Evolutionary conservation across 73 alveolate species (phyloP).

Genomic region (Effrenium voratum): DNA sequence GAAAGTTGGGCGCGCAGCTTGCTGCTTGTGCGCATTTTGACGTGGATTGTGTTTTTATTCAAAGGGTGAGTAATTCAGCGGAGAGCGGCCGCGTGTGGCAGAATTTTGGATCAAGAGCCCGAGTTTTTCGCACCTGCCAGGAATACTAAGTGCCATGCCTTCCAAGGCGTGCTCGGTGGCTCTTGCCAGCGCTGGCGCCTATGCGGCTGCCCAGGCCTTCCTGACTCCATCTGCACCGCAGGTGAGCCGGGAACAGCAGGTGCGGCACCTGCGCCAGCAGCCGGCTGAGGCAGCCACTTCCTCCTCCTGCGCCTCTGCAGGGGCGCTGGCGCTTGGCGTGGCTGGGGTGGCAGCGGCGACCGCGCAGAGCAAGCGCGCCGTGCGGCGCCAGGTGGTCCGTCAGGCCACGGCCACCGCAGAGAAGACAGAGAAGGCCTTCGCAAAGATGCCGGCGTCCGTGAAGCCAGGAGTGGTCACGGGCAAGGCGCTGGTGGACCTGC

Average conservation of each 20-base stretch:
- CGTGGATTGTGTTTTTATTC: too few species aligned
- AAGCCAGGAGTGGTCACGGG: constrained; percentile 63
- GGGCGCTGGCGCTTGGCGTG: constrained; percentile 4
- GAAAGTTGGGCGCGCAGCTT: too few species aligned
- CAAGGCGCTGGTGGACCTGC: constrained; percentile 23
- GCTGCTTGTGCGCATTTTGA: too few species aligned
- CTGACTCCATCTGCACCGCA: constrained; percentile 31
- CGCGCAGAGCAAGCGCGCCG: constrained; percentile 8
- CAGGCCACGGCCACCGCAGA: constrained; percentile 28
- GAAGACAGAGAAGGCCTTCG: constrained; percentile 42
- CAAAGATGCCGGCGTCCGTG: constrained; percentile 59
- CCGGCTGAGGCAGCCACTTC: neutral
- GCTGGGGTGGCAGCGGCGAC: constrained; percentile 34
- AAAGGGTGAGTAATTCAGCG: too few species aligned
- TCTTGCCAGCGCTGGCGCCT: constrained; percentile 41
- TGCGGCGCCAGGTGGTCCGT: constrained; percentile 46
- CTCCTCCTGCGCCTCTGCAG: neutral
- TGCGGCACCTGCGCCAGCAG: constrained; percentile 73
- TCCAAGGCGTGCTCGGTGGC: constrained; percentile 41
- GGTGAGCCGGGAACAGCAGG: constrained; percentile 32
- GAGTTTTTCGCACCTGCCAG: too few species aligned
- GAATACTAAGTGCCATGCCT: constrained; percentile 40
- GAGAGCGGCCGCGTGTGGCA: too few species aligned
- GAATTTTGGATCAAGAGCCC: too few species aligned
- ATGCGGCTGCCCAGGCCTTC: constrained; percentile 39